Conservation (phyloP, 2,329 filamentous ascomycete genomes). For the Stachybotrys chlorohalonatus region DNA sequence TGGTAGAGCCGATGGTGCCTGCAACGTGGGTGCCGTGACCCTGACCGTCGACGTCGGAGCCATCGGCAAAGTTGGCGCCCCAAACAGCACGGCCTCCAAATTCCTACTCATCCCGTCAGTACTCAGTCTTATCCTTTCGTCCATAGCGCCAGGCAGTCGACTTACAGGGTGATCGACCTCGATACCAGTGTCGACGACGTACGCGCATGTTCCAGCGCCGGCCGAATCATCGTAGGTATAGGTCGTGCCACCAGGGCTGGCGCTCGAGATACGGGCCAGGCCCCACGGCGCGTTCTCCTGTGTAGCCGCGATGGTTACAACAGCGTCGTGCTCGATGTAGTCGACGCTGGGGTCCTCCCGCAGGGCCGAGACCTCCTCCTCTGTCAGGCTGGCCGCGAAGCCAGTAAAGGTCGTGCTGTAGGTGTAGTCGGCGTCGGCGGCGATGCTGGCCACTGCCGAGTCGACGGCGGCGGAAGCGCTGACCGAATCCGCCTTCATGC, state of each 20-base stretch:
- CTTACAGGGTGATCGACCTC: slow-evolving; percentile 25
- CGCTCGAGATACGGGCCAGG: slow-evolving; percentile 27
- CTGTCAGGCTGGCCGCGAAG: slow-evolving; percentile 17
- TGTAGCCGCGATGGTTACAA: slow-evolving; percentile 16
- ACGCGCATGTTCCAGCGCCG: slow-evolving; percentile 31
- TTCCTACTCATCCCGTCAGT: slow-evolving; percentile 8
- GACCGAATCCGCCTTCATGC: slow-evolving; percentile 17
- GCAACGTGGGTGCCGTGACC: slow-evolving; percentile 33
- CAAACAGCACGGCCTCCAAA: slow-evolving; percentile 25
- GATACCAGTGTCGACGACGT: slow-evolving; percentile 39
- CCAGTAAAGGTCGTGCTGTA: slow-evolving; percentile 15
- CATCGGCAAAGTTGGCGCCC: slow-evolving; percentile 16
- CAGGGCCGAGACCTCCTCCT: slow-evolving; percentile 14
- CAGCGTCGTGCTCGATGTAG: slow-evolving; percentile 29
- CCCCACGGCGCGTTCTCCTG: slow-evolving; percentile 30
- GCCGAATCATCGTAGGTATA: slow-evolving; percentile 31
- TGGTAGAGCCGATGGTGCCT: slow-evolving; percentile 21
- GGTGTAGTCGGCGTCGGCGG: slow-evolving; percentile 21
- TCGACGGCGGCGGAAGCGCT: slow-evolving; percentile 14
- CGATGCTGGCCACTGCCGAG: slow-evolving; percentile 15
- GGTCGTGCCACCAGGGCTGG: slow-evolving; percentile 13
- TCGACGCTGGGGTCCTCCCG: slow-evolving; percentile 19
- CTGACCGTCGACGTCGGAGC: slow-evolving; percentile 17
- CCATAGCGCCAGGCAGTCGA: background rate
- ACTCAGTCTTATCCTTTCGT: background rate